Conservation (phyloP, 2,329 filamentous ascomycete genomes). For the Colletotrichum sp. region DNA sequence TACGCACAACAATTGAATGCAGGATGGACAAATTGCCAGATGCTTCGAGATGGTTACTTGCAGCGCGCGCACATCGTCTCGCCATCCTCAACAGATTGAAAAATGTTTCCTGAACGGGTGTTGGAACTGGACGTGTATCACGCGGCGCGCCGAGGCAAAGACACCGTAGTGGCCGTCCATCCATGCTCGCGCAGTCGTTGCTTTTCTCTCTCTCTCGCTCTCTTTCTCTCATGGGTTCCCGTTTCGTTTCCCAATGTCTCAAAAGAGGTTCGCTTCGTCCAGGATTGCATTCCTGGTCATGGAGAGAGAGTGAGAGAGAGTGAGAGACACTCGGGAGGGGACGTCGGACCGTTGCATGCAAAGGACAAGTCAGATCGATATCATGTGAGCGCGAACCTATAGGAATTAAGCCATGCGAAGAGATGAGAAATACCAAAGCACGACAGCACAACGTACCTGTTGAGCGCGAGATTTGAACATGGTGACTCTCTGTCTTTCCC, state of each 20-base stretch:
- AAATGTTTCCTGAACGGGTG: background rate
- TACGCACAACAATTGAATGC: background rate
- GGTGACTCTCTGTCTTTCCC: background rate
- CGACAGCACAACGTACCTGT: background rate
- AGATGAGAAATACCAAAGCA: background rate
- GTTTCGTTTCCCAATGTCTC: constrained; percentile 4
- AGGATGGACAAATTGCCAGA: background rate
- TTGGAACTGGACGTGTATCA: background rate
- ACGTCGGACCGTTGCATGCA: constrained; percentile 4
- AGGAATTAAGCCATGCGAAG: background rate
- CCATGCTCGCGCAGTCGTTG: background rate
- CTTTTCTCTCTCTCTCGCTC: background rate
- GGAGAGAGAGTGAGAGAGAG: background rate
- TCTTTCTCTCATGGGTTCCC: background rate
- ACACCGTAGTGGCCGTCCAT: background rate
- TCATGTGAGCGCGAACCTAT: background rate
- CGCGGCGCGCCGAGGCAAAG: background rate
- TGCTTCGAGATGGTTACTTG: background rate
- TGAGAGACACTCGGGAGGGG: background rate
- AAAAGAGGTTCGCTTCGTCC: background rate
- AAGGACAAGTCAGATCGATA: background rate
- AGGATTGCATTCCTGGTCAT: background rate
- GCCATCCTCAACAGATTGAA: background rate
- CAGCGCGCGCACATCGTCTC: background rate
- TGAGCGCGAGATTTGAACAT: background rate